Evolutionary conservation across 495 filamentous ascomycete genomes (phyloP), one percentile per base, ranked within the genome.

Genomic region (Astrothelium macrocarpum): DNA sequence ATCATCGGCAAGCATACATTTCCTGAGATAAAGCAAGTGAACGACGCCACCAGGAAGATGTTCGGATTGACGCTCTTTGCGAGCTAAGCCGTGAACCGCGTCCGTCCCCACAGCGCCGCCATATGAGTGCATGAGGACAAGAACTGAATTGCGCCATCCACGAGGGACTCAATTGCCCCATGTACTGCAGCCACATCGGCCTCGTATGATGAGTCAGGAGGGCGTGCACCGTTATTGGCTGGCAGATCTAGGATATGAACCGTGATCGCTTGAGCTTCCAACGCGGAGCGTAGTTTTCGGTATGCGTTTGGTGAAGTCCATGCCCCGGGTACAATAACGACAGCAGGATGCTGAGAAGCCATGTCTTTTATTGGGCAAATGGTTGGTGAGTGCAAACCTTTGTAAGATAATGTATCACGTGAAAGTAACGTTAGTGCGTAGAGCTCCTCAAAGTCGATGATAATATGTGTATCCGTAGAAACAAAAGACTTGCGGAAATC

Each of bases 11-110:
- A n/a, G n/a, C n/a, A n/a, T n/a, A n/a, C n/a, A n/a, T n/a, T n/a
- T n/a, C n/a, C n/a, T n/a, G 36, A 39, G 36, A 39, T 61, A 61
- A 39, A 61, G 34, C 20, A 61, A 32, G 32, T 61, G 59, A 11
- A 42, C 31, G 16, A 61, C 59, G 23, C 59, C 59, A 32, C 59
- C 59, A 2, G 59, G 59, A n/a, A 39, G 29, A 43, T 39, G 32
- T 3, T 12, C n/a, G 4, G 59, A 32, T 20, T 42, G 29, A 32
- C 59, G 59, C 32, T 61, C 32, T 20, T 32, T 32, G 14, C 32
- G 43, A 23, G 43, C 20, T 12, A 61, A 39, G 26, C 29, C 32
- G 2, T 36, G 9, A 16, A 61, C 32, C 32, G 59, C 29, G 34
- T 61, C 43, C 10, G 29, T 39, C n/a, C 59, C 59, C n/a, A 61